Base-by-base conservation (phyloP, 2,329 filamentous ascomycete species). In the Malbranchea cinnamomea region DNA sequence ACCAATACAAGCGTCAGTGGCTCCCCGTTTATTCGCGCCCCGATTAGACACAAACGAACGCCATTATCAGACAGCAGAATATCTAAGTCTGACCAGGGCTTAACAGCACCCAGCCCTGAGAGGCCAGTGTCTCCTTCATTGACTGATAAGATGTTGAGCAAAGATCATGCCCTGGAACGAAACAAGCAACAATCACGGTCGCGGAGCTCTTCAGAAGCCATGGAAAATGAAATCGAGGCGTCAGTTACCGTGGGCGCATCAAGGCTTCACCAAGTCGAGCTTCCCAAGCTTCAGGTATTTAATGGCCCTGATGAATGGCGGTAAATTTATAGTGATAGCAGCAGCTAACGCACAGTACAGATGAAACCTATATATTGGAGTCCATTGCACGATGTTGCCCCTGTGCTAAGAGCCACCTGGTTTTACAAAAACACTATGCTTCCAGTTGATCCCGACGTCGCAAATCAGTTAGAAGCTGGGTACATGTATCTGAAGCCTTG, bases 291-390 rank as follows among this genome's bases (percentile, higher is more conserved):
- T 34, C 62, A 57, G 45, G 52, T 54, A 44, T 34, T 25, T 18
- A 3, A 4, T 13, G 18, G n/a, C 19, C 16, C 5, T 25, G n/a
- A n/a, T n/a, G n/a, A n/a, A n/a, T n/a, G n/a, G n/a, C n/a, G n/a
- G n/a, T n/a, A n/a, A n/a, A n/a, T 17, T 30, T 11, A 19, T 28
- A 5, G 10, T 18, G 5, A 10, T 12, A 13, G 28, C 33, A 13
- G 5, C 20, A 11, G 4, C 17, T 24, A 24, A 22, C 30, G 11
- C 8, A 22, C 11, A 26, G 19, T 22, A 8, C 67, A 81, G 46
- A 92, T 98, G 84, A 82, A 85, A 52, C 89, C 89, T 0, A 94
- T 95, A 36, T 98, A 98, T 50, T 98, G 89, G 89, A 85, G 78
- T 11, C 87, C 89, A 5, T 68, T 95, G 18, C 84, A 92, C 44